Percentiles rank a stretch among this genome's conserved stretches.
Evolutionary conservation across 1,139 yeast genomes (phyloP).

Genomic region (Zygoascus hellenicus): DNA sequence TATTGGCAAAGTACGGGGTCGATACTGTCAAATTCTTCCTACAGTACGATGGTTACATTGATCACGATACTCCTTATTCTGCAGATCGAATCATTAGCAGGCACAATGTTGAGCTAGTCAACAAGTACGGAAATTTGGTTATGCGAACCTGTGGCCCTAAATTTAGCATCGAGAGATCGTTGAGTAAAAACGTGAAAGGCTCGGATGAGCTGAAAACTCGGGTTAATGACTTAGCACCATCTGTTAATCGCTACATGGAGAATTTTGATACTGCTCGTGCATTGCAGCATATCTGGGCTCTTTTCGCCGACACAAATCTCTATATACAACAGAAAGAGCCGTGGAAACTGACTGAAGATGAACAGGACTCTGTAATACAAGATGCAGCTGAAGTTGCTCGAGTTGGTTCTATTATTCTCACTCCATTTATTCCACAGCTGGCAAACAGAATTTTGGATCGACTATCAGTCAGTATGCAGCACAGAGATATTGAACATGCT

Average conservation of each 20-base stretch:
- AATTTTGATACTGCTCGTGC: slow-evolving; percentile 56
- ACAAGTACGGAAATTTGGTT: slow-evolving; percentile 76
- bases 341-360: slow-evolving; percentile 39
- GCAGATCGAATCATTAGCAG: slow-evolving; percentile 56
- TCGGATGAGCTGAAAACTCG: slow-evolving; percentile 1
- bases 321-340: slow-evolving; percentile 51
- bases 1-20: slow-evolving; percentile 49
- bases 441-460: slow-evolving; percentile 56
- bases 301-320: slow-evolving; percentile 57
- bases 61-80: slow-evolving; percentile 72
- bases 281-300: slow-evolving; percentile 52
- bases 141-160: slow-evolving; percentile 68
- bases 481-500: slow-evolving; percentile 42
- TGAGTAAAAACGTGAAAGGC: slow-evolving; percentile 7
- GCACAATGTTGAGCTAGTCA: slow-evolving; percentile 55
- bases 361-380: slow-evolving; percentile 45
- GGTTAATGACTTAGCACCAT: slow-evolving; percentile 26
- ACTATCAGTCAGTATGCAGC: slow-evolving; percentile 44
- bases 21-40: slow-evolving; percentile 76
- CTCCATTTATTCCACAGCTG: slow-evolving; percentile 67
- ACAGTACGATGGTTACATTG: slow-evolving; percentile 68
- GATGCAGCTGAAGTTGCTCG: slow-evolving; percentile 69
- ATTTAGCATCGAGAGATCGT: slow-evolving; percentile 46
- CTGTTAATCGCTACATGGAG: slow-evolving; percentile 42
- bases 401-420: slow-evolving; percentile 57